Conservation (phyloP, 169 alveolate species). For the Eimeria maxima region DNA sequence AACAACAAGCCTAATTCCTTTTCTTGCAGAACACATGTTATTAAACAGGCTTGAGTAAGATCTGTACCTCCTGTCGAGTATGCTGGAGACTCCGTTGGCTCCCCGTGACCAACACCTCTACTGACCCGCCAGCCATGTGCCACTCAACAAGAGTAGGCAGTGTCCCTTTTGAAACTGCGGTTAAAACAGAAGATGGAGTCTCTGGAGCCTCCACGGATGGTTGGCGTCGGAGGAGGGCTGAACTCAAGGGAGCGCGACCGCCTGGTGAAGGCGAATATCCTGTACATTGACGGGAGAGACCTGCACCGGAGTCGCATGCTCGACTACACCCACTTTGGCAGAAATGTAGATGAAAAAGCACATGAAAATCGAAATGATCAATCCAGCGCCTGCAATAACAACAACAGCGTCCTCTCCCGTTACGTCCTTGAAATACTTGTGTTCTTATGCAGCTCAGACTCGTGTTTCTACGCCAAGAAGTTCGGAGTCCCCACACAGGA, state of each 20-base stretch:
- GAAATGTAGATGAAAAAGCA: background rate
- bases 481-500: conserved; percentile 58
- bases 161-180: background rate
- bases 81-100: conserved; percentile 20
- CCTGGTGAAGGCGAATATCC: conserved; percentile 63
- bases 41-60: background rate
- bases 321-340: conserved; percentile 51
- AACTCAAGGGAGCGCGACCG: conserved; percentile 60
- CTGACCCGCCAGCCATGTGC: conserved; percentile 39
- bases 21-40: background rate
- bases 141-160: background rate
- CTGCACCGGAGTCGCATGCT: conserved; percentile 70
- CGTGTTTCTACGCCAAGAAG: conserved; percentile 65
- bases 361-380: background rate
- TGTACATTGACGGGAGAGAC: conserved; percentile 77
- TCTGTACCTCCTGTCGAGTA: background rate
- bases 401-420: conserved; percentile 63
- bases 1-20: too few species aligned
- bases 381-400: background rate
- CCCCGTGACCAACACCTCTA: background rate
- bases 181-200: conserved; percentile 2
- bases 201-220: background rate
- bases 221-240: background rate
- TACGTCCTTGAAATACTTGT: conserved; percentile 64
- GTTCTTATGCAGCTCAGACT: conserved; percentile 77